Conservation (phyloP, 1,284 basidiomycete genomes). For the Taiwanofungus camphoratus region DNA sequence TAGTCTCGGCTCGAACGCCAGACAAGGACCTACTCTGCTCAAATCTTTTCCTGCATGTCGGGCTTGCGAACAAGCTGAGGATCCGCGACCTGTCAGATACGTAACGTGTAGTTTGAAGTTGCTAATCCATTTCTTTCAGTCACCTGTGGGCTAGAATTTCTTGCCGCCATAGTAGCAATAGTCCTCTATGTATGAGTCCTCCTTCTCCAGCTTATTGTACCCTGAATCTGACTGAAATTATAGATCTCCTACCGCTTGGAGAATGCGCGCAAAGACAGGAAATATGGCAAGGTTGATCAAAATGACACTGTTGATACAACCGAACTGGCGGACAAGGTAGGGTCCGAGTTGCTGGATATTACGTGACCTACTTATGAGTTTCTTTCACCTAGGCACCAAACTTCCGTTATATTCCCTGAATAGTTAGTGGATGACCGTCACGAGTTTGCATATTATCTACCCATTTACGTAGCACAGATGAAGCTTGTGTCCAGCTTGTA, state of each 20-base stretch:
- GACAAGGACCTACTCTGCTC: too few species aligned
- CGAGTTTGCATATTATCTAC: too few species aligned
- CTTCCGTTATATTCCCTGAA: constrained; percentile 23
- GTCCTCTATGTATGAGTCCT: constrained; percentile 44
- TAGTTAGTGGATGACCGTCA: too few species aligned
- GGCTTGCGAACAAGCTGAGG: too few species aligned
- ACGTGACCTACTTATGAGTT: background rate
- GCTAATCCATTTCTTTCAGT: constrained; percentile 29
- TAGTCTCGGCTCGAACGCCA: too few species aligned
- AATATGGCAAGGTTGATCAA: constrained; percentile 46
- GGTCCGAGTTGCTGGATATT: background rate
- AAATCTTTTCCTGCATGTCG: too few species aligned
- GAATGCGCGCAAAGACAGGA: constrained; percentile 49
- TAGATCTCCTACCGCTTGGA: constrained; percentile 60
- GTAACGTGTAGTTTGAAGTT: background rate
- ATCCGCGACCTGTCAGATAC: too few species aligned
- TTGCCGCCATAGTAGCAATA: constrained; percentile 48
- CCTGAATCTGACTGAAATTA: too few species aligned
- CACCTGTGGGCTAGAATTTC: constrained; percentile 50
- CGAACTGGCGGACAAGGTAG: constrained; percentile 61
- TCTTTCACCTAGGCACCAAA: constrained; percentile 15
- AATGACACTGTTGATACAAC: constrained; percentile 56
- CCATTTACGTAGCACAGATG: too few species aligned
- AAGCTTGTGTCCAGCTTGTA: too few species aligned
- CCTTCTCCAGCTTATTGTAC: background rate